Evolutionary conservation across 352 stramenopile species (phyloP), one percentile per base, ranked within the genome.

Genomic region (Phytophthora fragariaefolia): DNA sequence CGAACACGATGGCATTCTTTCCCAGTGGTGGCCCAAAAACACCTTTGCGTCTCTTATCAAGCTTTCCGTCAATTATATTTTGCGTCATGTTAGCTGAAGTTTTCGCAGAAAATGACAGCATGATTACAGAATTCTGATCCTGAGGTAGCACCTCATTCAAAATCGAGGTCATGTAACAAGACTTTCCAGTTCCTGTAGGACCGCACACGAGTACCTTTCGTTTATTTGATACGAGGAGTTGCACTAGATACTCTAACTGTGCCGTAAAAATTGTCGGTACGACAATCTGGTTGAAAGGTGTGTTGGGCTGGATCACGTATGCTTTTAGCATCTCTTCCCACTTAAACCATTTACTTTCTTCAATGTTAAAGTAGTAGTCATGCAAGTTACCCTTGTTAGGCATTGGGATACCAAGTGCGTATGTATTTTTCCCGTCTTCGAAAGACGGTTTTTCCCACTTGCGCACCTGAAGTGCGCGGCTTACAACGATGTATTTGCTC

Each of bases 31-130:
- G 94, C 0, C 94, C 94, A 58, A 92, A 98, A 2, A 98, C 90
- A 30, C 90, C 90, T 59, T 98, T 98, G 15, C 92, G 79, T 0
- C 94, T 79, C 69, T 98, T 98, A 60, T 97, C 91, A 7, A 98
- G 78, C 68, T 98, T 98, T n/a, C 93, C 92, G 55, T 98, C 93
- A 40, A 98, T 97, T 72, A 98, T 98, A 65, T 96, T 96, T 54
- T 98, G 94, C 3, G 94, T 98, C 93, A 97, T 98, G 48, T 97
- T 96, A 10, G 94, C 91, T 13, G 89, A 97, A 0, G 94, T 98
- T 71, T 98, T 97, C 1, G 94, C 94, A 15, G 90, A 97, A 54
- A 98, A 98, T 12, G 90, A 94, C 4, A 98, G 71, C 71, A 88
- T 91, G 36, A 98, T 83, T 8, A 96, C 77, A 10, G 92, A 93